These are phyloP conservation scores for Cutaneotrichosporon daszewskae DNA, from an alignment of 1,284 basidiomycete species.

Conservation along the genomic window DNA sequence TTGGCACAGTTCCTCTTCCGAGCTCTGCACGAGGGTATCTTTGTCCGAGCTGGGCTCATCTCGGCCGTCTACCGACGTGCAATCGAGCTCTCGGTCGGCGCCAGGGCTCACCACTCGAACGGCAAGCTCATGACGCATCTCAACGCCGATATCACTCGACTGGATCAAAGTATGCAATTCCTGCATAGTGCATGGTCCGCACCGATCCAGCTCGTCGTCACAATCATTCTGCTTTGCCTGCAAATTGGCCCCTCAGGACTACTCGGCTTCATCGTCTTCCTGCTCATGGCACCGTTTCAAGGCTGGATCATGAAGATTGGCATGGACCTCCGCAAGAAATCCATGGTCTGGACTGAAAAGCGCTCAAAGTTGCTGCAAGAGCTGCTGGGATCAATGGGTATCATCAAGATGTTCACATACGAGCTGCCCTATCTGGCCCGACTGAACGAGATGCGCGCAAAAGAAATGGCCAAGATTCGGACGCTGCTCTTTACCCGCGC, in stretches of 20 bases:
- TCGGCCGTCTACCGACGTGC: conserved; percentile 68
- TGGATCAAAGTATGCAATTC: conserved; percentile 44
- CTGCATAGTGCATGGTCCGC: conserved; percentile 43
- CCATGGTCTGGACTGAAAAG: conserved; percentile 70
- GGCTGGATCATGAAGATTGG: conserved; percentile 64
- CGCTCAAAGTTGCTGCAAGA: conserved; percentile 76
- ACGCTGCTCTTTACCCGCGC: conserved; percentile 60
- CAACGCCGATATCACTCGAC: conserved; percentile 55
- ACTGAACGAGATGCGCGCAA: conserved; percentile 54
- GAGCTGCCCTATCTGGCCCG: conserved; percentile 61
- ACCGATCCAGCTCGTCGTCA: conserved; percentile 60
- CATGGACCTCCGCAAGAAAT: conserved; percentile 57
- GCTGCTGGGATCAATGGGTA: conserved; percentile 62
- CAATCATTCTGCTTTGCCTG: conserved; percentile 45
- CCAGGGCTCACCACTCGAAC: conserved; percentile 60
- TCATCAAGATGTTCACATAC: conserved; percentile 71
- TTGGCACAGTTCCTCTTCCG: conserved; percentile 67
- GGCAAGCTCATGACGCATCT: conserved; percentile 70
- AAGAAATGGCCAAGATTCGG: conserved; percentile 56
- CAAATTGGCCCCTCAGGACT: conserved; percentile 70
- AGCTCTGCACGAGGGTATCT: conserved; percentile 64
- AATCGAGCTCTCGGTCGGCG: conserved; percentile 60
- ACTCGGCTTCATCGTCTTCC: conserved; percentile 68
- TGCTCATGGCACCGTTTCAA: conserved; percentile 64
- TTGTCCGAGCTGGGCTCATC: conserved; percentile 66